Conservation (phyloP, 805 yeast species). For the Jamesozyma gamospora region DNA sequence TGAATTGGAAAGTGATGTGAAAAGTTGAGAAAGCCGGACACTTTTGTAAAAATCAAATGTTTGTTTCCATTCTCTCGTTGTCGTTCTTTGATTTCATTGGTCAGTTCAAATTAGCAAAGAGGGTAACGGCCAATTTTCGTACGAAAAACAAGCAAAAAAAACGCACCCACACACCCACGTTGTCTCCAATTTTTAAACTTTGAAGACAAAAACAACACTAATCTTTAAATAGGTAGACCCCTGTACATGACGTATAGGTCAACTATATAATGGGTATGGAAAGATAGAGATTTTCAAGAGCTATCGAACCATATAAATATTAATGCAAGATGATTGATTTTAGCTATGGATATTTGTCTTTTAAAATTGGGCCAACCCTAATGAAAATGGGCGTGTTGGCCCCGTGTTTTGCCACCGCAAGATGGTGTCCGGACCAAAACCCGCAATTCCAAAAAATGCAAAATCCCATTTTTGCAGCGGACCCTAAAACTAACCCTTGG, state of each 20-base stretch:
- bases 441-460: too few species aligned
- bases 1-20: slow-evolving; percentile 7
- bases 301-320: slow-evolving; percentile 2
- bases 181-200: not conserved
- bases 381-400: not conserved
- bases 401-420: not conserved
- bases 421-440: not conserved
- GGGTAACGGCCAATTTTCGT: slow-evolving; percentile 6
- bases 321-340: not conserved
- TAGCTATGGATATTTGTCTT: not conserved
- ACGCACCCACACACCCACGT: slow-evolving; percentile 1
- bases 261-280: not conserved
- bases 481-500: too few species aligned
- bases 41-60: slow-evolving; percentile 6
- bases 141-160: not conserved
- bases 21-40: slow-evolving; percentile 3
- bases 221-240: not conserved
- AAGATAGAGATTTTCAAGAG: not conserved
- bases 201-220: not conserved
- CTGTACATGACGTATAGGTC: not conserved
- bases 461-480: too few species aligned
- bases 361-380: not conserved
- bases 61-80: slow-evolving; percentile 2
- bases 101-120: slow-evolving; percentile 1
- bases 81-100: slow-evolving; percentile 17